phyloP scores from a whole-genome alignment of 345 rosid species.

The Barbarea vulgaris region DNA sequence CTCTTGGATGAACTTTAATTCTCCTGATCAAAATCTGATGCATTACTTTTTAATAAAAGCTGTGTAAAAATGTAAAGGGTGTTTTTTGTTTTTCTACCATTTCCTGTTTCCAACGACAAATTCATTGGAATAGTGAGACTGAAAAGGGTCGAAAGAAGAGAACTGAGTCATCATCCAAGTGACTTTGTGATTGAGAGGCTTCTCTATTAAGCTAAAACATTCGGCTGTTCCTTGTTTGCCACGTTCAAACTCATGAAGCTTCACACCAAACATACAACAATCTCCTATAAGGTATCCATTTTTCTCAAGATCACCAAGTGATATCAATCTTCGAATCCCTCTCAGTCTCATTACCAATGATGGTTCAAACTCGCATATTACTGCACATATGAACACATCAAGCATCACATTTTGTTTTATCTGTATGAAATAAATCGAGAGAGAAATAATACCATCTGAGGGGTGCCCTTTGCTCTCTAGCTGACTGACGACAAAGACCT shows the following conservation, averaged over 20 bases:
- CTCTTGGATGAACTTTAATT: constrained; percentile 23
- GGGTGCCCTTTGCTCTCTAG: neutral
- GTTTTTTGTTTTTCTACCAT: constrained; percentile 14
- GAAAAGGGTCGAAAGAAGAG: constrained; percentile 17
- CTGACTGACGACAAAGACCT: constrained; percentile 24
- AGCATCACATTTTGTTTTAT: neutral
- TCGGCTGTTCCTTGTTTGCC: constrained; percentile 20
- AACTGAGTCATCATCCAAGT: constrained; percentile 33
- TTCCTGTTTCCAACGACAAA: constrained; percentile 36
- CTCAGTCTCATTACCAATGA: neutral
- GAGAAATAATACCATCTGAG: neutral
- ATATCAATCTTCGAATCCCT: neutral
- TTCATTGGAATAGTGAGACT: constrained; percentile 5
- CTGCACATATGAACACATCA: constrained; percentile 3
- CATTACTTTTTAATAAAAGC: neutral
- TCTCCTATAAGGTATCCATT: constrained; percentile 32
- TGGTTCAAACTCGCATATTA: neutral
- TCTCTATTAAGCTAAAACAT: constrained; percentile 30
- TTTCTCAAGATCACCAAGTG: constrained; percentile 11
- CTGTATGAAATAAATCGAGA: neutral
- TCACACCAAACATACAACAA: constrained; percentile 35
- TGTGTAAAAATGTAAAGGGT: neutral
- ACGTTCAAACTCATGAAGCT: neutral
- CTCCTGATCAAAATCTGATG: constrained; percentile 19
- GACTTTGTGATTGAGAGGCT: constrained; percentile 34